Conservation (phyloP, 1,139 yeast genomes). For the Fermentozyma sake region DNA sequence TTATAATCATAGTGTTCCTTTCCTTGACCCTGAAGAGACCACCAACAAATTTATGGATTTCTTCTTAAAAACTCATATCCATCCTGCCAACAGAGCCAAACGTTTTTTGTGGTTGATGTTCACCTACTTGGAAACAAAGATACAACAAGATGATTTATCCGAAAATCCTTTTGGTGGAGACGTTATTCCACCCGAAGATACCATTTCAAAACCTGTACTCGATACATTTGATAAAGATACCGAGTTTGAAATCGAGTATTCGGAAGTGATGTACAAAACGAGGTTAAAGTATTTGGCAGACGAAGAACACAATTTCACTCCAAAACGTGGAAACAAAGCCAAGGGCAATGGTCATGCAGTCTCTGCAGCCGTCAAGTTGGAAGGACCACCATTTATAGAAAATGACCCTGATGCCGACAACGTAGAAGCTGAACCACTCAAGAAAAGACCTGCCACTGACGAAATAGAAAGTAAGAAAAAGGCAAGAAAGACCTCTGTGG, state of each 20-base stretch:
- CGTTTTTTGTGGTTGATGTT: conserved; percentile 83
- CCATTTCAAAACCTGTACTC: conserved; percentile 34
- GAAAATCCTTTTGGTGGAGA: conserved; percentile 62
- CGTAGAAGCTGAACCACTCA: conserved; percentile 3
- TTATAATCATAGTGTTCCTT: conserved; percentile 46
- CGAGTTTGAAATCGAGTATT: conserved; percentile 64
- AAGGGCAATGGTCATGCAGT: too few species aligned
- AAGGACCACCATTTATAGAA: too few species aligned
- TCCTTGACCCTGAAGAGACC: conserved; percentile 7
- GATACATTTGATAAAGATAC: conserved; percentile 63
- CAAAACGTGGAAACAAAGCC: conserved; percentile 31
- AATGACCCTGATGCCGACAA: too few species aligned
- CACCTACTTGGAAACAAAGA: conserved; percentile 70
- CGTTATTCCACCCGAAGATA: conserved; percentile 46
- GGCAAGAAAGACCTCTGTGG: too few species aligned
- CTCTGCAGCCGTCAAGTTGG: conserved; percentile 13
- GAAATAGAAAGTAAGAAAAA: too few species aligned
- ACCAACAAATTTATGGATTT: conserved; percentile 50
- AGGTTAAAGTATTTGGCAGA: conserved; percentile 55
- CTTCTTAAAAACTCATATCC: conserved; percentile 49
- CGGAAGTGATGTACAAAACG: conserved; percentile 61
- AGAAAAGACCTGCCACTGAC: conserved; percentile 8
- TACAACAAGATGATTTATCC: conserved; percentile 48
- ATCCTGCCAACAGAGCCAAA: conserved; percentile 61
- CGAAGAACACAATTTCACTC: conserved; percentile 34